Base-by-base conservation (phyloP, 768 basidiomycete species). In the Tylopilus intermedius region DNA sequence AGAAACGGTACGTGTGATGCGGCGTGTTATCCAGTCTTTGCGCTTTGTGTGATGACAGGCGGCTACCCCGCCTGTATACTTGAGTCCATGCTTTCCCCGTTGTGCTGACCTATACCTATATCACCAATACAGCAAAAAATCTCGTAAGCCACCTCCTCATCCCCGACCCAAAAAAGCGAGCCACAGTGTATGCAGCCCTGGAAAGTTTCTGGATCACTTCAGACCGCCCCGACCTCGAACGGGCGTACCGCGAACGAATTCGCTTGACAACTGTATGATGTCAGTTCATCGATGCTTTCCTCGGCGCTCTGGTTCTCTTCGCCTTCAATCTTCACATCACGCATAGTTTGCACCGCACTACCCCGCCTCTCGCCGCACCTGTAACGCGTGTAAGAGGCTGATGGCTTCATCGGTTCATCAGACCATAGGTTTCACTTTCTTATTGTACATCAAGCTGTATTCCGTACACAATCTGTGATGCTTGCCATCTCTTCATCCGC, bases 131-230 rank as follows among this genome's bases (percentile, higher is more conserved):
- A 64, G 90, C 88, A 13, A 77, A 75, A 58, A 65, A 64, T 10
- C 75, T 92, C 7, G 81, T 87, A 44, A 65, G 69, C 29, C 70
- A 76, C n/a, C 74, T 93, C 44, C 77, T 92, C 39, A 68, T 81
- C 49, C 77, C 80, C 45, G 74, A 87, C 58, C 75, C 77, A 51
- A 66, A 66, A 22, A 66, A 75, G 41, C 83, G 90, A 15, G 81
- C 81, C 15, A 90, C 86, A 0, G 80, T 88, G 27, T 65, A 77
- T 35, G 68, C 70, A 52, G 86, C 89, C 2, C 71, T 90, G 45
- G 65, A 76, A 54, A 81, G 79, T 65, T 56, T 60, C 27, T 93
- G 90, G 90, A 89, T 93, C 53, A 62, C 65, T 21, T 74, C 71
- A 33, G 88, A 91, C 60, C 63, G 80, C 27, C 67, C 76, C 24